Percentiles rank a stretch among this genome's conserved stretches.
These are phyloP conservation scores for Gigaspora rosea DNA, from an alignment of 192 early-diverging fungal genomes.

Conservation along the genomic window DNA sequence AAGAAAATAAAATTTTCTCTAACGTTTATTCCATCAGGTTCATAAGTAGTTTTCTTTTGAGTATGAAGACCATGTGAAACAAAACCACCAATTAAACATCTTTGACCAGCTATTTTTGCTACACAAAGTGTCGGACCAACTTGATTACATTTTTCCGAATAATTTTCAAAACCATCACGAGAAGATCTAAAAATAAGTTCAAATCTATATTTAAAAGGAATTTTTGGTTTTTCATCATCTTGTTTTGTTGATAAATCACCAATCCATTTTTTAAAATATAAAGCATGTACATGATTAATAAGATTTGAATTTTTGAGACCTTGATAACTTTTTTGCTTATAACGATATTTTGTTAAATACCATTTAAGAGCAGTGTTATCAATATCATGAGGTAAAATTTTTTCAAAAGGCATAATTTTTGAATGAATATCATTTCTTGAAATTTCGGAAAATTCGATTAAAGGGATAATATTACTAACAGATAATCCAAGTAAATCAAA, in stretches of 20 bases:
- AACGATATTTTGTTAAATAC: slow-evolving; percentile 14
- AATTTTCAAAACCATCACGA: neutral
- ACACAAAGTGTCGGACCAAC: neutral
- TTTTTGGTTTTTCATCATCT: neutral
- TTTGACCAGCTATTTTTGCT: slow-evolving; percentile 13
- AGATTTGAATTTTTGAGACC: slow-evolving; percentile 15
- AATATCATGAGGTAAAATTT: slow-evolving; percentile 14
- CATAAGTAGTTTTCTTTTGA: neutral
- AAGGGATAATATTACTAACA: neutral
- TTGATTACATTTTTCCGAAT: slow-evolving; percentile 11
- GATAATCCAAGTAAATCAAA: neutral
- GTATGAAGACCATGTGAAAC: slow-evolving; percentile 6
- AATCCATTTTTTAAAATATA: slow-evolving; percentile 17
- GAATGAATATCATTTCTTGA: slow-evolving; percentile 15
- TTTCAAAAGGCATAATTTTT: slow-evolving; percentile 15
- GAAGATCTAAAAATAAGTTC: slow-evolving; percentile 6
- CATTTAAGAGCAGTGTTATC: slow-evolving; percentile 23
- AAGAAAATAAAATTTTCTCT: slow-evolving; percentile 20
- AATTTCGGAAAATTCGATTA: slow-evolving; percentile 13
- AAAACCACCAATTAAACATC: slow-evolving; percentile 16
- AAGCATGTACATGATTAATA: slow-evolving; percentile 14
- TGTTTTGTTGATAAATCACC: neutral
- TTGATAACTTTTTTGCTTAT: neutral
- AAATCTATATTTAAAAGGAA: slow-evolving; percentile 2
- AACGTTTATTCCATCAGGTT: neutral